Conservation (phyloP, 805 yeast genomes). For the Maudiozyma bulderi region DNA sequence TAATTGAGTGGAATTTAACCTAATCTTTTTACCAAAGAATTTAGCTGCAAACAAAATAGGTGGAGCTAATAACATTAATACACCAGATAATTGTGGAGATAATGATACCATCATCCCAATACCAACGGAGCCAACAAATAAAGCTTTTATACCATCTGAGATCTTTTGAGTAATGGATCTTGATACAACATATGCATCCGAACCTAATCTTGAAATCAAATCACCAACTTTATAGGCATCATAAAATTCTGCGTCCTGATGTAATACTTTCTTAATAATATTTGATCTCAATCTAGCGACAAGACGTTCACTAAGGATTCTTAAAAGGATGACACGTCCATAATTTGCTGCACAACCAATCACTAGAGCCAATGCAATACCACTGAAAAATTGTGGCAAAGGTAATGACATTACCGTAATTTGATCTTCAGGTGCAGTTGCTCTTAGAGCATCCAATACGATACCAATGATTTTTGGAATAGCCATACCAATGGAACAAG, state of each 20-base stretch:
- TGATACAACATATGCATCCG: constrained; percentile 84
- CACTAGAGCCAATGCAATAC: constrained; percentile 47
- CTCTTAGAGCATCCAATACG: constrained; percentile 38
- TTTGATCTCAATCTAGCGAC: constrained; percentile 76
- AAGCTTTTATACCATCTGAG: constrained; percentile 81
- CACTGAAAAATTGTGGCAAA: constrained; percentile 48
- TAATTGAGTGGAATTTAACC: constrained; percentile 61
- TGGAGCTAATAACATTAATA: constrained; percentile 73
- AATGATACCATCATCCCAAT: constrained; percentile 84
- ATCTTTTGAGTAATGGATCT: constrained; percentile 83
- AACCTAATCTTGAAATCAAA: constrained; percentile 77
- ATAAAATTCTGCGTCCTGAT: constrained; percentile 87
- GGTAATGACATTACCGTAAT: constrained; percentile 5
- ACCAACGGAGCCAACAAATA: constrained; percentile 77
- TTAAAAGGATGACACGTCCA: constrained; percentile 47
- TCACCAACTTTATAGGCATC: constrained; percentile 94
- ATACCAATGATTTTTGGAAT: constrained; percentile 49
- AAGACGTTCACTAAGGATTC: constrained; percentile 70
- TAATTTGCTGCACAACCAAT: constrained; percentile 64
- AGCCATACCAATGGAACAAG: constrained; percentile 43
- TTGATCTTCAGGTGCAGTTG: not conserved
- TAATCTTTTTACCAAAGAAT: constrained; percentile 73
- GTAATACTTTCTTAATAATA: constrained; percentile 65
- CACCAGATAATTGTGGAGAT: constrained; percentile 68
- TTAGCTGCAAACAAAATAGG: constrained; percentile 70